Evolutionary conservation across 2,329 filamentous ascomycete species (phyloP).

Genomic region (Dothideomycetes sp.): DNA sequence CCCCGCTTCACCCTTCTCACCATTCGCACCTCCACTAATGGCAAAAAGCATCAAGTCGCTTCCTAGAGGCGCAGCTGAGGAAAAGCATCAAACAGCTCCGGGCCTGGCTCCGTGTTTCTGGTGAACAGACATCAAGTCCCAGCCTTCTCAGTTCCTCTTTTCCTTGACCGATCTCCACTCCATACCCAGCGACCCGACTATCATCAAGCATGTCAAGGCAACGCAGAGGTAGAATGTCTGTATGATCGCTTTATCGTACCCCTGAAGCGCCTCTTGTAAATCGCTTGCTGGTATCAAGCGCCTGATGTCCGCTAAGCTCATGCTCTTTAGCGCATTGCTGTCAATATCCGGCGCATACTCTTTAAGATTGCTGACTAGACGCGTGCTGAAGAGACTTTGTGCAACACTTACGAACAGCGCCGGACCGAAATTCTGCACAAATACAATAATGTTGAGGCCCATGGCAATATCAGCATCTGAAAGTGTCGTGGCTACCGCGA

Average conservation of each 20-base stretch:
- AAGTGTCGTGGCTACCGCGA: conserved; percentile 21
- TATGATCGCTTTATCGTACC: conserved; percentile 18
- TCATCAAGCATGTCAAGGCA: conserved; percentile 14
- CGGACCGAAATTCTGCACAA: conserved; percentile 16
- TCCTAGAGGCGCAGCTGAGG: too few species aligned
- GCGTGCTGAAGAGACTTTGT: conserved; percentile 12
- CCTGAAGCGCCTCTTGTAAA: conserved; percentile 11
- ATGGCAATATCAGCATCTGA: conserved; percentile 17
- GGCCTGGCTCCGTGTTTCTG: too few species aligned
- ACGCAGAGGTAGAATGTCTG: conserved; percentile 17
- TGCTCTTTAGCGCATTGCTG: background rate
- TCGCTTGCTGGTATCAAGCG: background rate
- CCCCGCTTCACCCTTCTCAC: too few species aligned
- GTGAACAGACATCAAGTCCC: too few species aligned
- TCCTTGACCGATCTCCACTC: conserved; percentile 21
- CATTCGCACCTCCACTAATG: too few species aligned
- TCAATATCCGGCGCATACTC: background rate
- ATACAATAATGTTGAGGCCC: conserved; percentile 22
- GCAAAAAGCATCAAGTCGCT: too few species aligned
- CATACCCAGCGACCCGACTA: conserved; percentile 15
- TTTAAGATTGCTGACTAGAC: background rate
- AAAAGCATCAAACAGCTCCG: too few species aligned
- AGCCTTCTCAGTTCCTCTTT: conserved; percentile 6
- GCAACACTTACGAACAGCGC: conserved; percentile 12
- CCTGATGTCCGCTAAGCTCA: background rate